These are phyloP conservation scores for Inga leiocalycina DNA, from an alignment of 306 rosid species.

Conservation along the genomic window DNA sequence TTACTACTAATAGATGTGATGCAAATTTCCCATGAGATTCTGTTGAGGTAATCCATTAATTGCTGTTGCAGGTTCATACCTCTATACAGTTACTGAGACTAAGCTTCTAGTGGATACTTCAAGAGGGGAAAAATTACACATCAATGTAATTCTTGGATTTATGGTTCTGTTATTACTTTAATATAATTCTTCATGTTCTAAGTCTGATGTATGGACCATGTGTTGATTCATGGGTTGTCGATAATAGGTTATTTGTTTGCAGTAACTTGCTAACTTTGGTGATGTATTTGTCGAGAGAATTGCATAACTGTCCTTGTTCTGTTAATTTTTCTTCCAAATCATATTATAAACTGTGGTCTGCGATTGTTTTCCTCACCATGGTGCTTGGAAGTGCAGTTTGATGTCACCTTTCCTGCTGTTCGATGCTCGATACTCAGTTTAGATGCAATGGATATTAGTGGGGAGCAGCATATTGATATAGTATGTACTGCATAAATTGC, in stretches of 20 bases:
- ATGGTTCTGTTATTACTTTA: conserved; percentile 15
- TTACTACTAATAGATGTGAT: conserved; percentile 8
- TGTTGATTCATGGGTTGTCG: conserved; percentile 26
- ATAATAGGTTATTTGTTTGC: conserved; percentile 3
- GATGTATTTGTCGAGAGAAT: conserved; percentile 14
- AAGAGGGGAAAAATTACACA: conserved; percentile 74
- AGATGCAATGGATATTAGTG: conserved; percentile 87
- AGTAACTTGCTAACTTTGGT: conserved; percentile 19
- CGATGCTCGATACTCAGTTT: conserved; percentile 90
- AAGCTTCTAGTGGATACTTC: conserved; percentile 88
- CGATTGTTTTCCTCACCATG: conserved; percentile 23
- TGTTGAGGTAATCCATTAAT: conserved; percentile 20
- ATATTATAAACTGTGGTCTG: not conserved
- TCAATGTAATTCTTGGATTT: conserved; percentile 59
- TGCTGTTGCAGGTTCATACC: conserved; percentile 62
- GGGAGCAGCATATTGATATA: conserved; percentile 89
- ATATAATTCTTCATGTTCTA: conserved; percentile 14
- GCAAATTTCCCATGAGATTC: conserved; percentile 11
- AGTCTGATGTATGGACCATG: conserved; percentile 16
- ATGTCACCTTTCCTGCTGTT: conserved; percentile 84
- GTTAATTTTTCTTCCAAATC: not conserved
- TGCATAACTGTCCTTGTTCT: conserved; percentile 19
- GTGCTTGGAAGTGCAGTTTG: conserved; percentile 70
- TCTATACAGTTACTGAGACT: conserved; percentile 76
- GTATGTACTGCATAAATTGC: conserved; percentile 52